Evolutionary conservation across 495 filamentous ascomycete species (phyloP).

Genomic region (Aspergillus taichungensis): DNA sequence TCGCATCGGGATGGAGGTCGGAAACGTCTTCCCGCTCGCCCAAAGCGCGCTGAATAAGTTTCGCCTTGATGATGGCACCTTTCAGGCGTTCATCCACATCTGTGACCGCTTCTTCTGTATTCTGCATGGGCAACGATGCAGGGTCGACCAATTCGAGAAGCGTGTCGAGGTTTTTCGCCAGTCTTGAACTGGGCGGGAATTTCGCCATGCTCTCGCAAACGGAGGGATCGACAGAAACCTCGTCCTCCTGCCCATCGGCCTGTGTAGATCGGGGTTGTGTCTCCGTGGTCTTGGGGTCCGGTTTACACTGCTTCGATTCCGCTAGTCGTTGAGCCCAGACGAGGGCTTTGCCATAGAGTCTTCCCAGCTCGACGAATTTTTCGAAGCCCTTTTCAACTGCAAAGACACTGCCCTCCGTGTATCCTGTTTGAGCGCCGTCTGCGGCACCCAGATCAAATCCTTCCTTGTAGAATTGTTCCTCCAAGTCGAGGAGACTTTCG

Average conservation of each 20-base stretch:
- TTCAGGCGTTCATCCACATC: constrained; percentile 80
- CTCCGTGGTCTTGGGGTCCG: not conserved
- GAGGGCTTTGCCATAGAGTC: constrained; percentile 68
- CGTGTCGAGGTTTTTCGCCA: constrained; percentile 62
- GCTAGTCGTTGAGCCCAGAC: constrained; percentile 66
- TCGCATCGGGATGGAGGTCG: constrained; percentile 16
- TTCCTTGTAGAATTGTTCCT: constrained; percentile 78
- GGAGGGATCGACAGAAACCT: constrained; percentile 19
- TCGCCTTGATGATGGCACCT: constrained; percentile 68
- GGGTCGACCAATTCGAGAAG: constrained; percentile 72
- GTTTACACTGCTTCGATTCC: constrained; percentile 12
- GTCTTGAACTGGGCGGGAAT: constrained; percentile 51
- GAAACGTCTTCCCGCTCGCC: constrained; percentile 43
- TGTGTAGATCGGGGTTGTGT: constrained; percentile 1
- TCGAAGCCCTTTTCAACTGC: constrained; percentile 90
- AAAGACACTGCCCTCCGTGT: constrained; percentile 79
- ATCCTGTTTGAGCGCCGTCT: constrained; percentile 74
- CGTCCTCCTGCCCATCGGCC: constrained; percentile 5
- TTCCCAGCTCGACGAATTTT: constrained; percentile 74
- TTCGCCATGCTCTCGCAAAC: constrained; percentile 32
- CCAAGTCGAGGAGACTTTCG: constrained; percentile 64
- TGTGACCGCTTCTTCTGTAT: constrained; percentile 74
- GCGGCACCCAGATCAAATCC: constrained; percentile 66
- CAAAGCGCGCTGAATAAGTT: constrained; percentile 67
- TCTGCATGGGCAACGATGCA: constrained; percentile 64